Evolutionary conservation across 1,139 yeast genomes (phyloP).

Genomic region (Groenewaldozyma sp.): DNA sequence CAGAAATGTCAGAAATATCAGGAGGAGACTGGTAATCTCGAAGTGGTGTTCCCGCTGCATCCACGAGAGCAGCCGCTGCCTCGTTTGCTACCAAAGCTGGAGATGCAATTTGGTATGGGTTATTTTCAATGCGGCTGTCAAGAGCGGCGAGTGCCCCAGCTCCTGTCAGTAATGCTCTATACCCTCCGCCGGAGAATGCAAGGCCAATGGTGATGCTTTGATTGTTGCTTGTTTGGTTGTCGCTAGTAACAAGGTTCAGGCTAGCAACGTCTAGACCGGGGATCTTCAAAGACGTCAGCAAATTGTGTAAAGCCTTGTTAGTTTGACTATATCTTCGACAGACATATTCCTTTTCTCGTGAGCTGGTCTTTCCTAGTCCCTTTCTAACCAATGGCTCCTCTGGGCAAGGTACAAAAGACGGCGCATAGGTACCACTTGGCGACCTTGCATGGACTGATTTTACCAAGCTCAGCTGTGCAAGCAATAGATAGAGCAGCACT

Average conservation of each 20-base stretch:
- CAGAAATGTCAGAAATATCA: not conserved
- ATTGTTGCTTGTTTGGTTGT: not conserved
- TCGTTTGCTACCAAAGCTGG: not conserved
- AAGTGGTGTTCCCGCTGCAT: not conserved
- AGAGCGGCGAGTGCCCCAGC: slow-evolving; percentile 38
- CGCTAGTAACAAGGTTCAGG: slow-evolving; percentile 16
- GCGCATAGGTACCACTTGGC: slow-evolving; percentile 13
- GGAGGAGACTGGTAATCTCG: not conserved
- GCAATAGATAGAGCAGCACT: too few species aligned
- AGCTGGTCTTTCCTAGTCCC: slow-evolving; percentile 9
- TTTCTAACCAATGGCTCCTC: slow-evolving; percentile 10
- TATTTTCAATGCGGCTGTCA: slow-evolving; percentile 14
- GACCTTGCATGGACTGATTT: slow-evolving; percentile 5
- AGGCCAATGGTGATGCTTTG: slow-evolving; percentile 33
- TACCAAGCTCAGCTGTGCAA: not conserved
- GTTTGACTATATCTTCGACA: slow-evolving; percentile 6
- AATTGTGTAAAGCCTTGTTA: slow-evolving; percentile 15
- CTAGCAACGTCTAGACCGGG: slow-evolving; percentile 29
- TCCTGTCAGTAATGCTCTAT: slow-evolving; percentile 56
- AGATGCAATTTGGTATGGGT: not conserved
- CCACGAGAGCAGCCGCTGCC: not conserved
- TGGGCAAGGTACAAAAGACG: slow-evolving; percentile 14
- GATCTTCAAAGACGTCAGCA: slow-evolving; percentile 27
- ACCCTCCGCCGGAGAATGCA: slow-evolving; percentile 69
- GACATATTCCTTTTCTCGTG: slow-evolving; percentile 9